Evolutionary conservation across 169 alveolate genomes (phyloP).

Genomic region (Plasmodium relictum): DNA sequence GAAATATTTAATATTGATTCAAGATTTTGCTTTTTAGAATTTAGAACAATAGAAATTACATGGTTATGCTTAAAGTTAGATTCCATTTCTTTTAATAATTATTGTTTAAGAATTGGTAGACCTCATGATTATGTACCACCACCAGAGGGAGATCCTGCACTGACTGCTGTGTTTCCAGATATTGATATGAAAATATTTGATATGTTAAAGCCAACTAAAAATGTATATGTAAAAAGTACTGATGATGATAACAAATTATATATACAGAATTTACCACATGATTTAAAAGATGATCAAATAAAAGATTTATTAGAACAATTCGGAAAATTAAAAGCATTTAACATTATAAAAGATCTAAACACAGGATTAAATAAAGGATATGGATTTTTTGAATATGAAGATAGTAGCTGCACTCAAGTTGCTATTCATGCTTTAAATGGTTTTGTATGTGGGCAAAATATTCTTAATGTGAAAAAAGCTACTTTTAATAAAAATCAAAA

Average conservation of each 20-base stretch:
- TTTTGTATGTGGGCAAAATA: slow-evolving; percentile 80
- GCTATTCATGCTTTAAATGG: slow-evolving; percentile 89
- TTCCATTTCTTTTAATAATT: slow-evolving; percentile 86
- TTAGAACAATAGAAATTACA: slow-evolving; percentile 86
- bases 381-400: slow-evolving; percentile 92
- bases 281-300: slow-evolving; percentile 87
- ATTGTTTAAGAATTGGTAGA: slow-evolving; percentile 83
- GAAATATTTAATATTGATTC: slow-evolving; percentile 86
- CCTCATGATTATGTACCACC: slow-evolving; percentile 90
- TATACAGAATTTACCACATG: slow-evolving; percentile 90
- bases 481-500: slow-evolving; percentile 78
- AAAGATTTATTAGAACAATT: slow-evolving; percentile 86
- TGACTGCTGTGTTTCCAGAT: slow-evolving; percentile 79
- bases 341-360: slow-evolving; percentile 86
- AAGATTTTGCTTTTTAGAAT: slow-evolving; percentile 88
- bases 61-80: slow-evolving; percentile 88
- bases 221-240: slow-evolving; percentile 27
- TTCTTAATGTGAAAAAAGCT: slow-evolving; percentile 79
- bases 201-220: slow-evolving; percentile 47
- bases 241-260: slow-evolving; percentile 83
- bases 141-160: slow-evolving; percentile 87
- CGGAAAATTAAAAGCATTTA: slow-evolving; percentile 85
- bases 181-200: slow-evolving; percentile 77
- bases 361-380: slow-evolving; percentile 90
- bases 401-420: slow-evolving; percentile 86